Base-by-base conservation (phyloP, 768 basidiomycete species). In the Neoboletus magnificus region DNA sequence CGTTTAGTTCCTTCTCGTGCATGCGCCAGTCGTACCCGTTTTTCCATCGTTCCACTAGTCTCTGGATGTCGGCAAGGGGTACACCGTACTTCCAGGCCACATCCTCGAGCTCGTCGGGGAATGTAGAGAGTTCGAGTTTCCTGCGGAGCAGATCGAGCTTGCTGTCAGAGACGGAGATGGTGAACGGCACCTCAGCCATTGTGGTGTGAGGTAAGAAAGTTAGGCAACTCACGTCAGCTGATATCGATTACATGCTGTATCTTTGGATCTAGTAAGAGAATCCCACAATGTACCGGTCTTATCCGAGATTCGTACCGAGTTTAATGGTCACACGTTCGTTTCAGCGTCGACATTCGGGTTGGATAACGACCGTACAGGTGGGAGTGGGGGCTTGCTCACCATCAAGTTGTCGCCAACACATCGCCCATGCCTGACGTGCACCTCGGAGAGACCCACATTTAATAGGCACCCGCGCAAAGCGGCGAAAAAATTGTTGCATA, bases 91-190 rank as follows among this genome's bases (percentile, higher is more conserved):
- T 75, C 74, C 79, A 76, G 0, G 70, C 77, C 0, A 76, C 78
- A 22, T 76, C 73, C 11, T 82, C 74, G 2, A 86, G 72, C 56
- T 86, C 84, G 61, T 85, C 81, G 0, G 85, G 85, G n/a, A 85
- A 74, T 1, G 65, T 70, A 0, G 77, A 64, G 16, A 81, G 71
- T 0, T 69, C 71, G 13, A 87, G 79, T 58, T 82, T 86, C 40
- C 66, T 61, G 8, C 66, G 66, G 15, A 86, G 73, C 15, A 68
- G 29, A 0, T 67, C 62, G 25, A 87, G 65, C 16, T 74, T 62
- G 1, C 64, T 63, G 41, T 81, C 79, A 0, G 82, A 54, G 13
- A 86, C 61, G 7, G 74, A 48, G 36, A 86, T 76, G 35, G 62
- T 73, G 77, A 84, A 87, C 0, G 77, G 68, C 7, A 59, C 57